Evolutionary conservation across 805 yeast genomes (phyloP).

Genomic region (Pichia deserticola): DNA sequence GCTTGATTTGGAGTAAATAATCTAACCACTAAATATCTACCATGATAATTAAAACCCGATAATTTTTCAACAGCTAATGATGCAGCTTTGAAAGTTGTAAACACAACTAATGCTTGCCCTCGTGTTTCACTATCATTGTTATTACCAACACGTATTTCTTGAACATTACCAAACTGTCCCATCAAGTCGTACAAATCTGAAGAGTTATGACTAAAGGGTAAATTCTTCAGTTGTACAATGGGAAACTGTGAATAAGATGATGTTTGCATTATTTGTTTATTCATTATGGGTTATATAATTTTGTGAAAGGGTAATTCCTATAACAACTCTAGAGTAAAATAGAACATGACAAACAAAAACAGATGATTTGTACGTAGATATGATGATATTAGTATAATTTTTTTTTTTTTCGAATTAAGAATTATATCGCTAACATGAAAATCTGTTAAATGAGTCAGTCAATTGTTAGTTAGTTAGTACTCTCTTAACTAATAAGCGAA

Average conservation of each 20-base stretch:
- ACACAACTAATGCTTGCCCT: constrained; percentile 52
- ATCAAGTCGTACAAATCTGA: constrained; percentile 44
- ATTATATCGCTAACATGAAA: too few relatives aligned
- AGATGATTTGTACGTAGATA: too few relatives aligned
- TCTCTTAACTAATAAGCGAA: too few relatives aligned
- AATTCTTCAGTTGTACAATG: constrained; percentile 44
- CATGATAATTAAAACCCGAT: constrained; percentile 53
- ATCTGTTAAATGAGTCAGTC: too few relatives aligned
- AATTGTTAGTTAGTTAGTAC: too few relatives aligned
- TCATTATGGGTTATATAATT: too few relatives aligned
- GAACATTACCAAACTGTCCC: constrained; percentile 48
- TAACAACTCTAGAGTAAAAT: too few relatives aligned
- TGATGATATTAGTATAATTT: too few relatives aligned
- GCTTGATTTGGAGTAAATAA: constrained; percentile 38
- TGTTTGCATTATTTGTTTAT: too few relatives aligned
- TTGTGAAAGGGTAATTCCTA: too few relatives aligned
- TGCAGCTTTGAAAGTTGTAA: constrained; percentile 41
- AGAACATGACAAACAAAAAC: too few relatives aligned
- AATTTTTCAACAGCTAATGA: constrained; percentile 45
- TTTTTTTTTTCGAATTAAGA: too few relatives aligned
- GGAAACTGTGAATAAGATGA: constrained; percentile 18
- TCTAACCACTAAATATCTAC: constrained; percentile 49
- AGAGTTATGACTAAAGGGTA: constrained; percentile 43
- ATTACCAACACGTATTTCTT: constrained; percentile 44
- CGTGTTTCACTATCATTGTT: constrained; percentile 26